Conservation (phyloP, 305 asterid genomes). For the Salvia sclarea region DNA sequence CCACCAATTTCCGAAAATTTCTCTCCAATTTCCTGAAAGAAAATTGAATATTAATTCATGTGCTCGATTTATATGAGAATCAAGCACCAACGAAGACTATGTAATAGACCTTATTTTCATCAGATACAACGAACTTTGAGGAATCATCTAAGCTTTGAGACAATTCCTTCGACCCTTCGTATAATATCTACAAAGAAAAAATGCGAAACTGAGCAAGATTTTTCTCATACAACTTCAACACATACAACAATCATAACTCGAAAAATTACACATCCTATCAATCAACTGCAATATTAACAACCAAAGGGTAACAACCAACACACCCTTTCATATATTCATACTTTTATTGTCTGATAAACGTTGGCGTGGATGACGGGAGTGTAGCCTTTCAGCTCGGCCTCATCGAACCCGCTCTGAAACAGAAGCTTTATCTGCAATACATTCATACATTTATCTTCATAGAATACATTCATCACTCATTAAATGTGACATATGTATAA, state of each 20-base stretch:
- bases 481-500: conserved; percentile 9
- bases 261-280: conserved; percentile 35
- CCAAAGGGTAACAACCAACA: conserved; percentile 69
- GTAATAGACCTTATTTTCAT: conserved; percentile 69
- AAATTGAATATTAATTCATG: conserved; percentile 12
- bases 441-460: conserved; percentile 21
- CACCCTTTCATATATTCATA: conserved; percentile 84
- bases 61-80: conserved; percentile 9
- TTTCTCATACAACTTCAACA: conserved; percentile 20
- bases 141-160: conserved; percentile 69
- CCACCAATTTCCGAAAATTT: conserved; percentile 87
- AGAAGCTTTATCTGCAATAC: conserved; percentile 88
- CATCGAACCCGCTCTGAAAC: conserved; percentile 97
- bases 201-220: conserved; percentile 28
- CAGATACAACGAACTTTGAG: conserved; percentile 62
- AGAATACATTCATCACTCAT: conserved; percentile 11
- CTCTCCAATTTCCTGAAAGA: conserved; percentile 79
- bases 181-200: conserved; percentile 56
- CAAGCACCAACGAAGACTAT: conserved; percentile 21
- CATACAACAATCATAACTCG: conserved; percentile 21
- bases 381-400: conserved; percentile 87
- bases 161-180: conserved; percentile 90
- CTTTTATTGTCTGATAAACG: conserved; percentile 98
- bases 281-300: conserved; percentile 36
- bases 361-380: conserved; percentile 97